Conservation (phyloP, 495 filamentous ascomycete species). For the Aspergillus campestris region DNA sequence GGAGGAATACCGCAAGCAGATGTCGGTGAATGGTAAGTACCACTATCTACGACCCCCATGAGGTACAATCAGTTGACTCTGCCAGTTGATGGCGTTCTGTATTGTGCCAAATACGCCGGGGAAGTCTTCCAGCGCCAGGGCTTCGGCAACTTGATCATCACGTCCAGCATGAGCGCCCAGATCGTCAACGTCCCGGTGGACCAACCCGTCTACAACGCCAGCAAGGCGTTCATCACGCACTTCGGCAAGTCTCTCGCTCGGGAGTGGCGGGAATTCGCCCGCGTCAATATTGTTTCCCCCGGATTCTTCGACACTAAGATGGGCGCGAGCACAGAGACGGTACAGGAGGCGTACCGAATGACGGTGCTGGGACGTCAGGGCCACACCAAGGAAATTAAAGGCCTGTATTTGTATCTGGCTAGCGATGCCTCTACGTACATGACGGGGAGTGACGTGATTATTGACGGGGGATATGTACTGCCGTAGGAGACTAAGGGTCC, state of each 20-base stretch:
- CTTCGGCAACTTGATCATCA: slow-evolving; percentile 60
- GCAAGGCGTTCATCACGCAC: slow-evolving; percentile 61
- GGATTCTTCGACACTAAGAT: slow-evolving; percentile 62
- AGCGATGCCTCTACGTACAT: slow-evolving; percentile 61
- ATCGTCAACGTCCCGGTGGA: slow-evolving; percentile 64
- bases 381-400: slow-evolving; percentile 56
- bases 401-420: slow-evolving; percentile 51
- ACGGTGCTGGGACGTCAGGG: slow-evolving; percentile 48
- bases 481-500: slow-evolving; percentile 7
- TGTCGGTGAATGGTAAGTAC: slow-evolving; percentile 31
- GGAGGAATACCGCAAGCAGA: slow-evolving; percentile 38
- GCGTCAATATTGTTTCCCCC: slow-evolving; percentile 58
- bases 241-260: slow-evolving; percentile 58
- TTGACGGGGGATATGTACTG: slow-evolving; percentile 51
- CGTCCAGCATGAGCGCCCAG: slow-evolving; percentile 72
- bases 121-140: slow-evolving; percentile 50
- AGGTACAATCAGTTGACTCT: no score
- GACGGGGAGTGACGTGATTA: slow-evolving; percentile 54
- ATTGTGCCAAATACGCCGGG: slow-evolving; percentile 30
- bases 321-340: slow-evolving; percentile 42
- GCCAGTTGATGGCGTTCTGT: slow-evolving; percentile 27
- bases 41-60: neutral
- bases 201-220: slow-evolving; percentile 59
- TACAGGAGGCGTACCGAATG: slow-evolving; percentile 55
- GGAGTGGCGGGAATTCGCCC: slow-evolving; percentile 59